Percentiles rank a stretch among this genome's conserved stretches.
phyloP scores from a whole-genome alignment of 169 alveolate genomes.

The Haemoproteus tartakovskyi region DNA sequence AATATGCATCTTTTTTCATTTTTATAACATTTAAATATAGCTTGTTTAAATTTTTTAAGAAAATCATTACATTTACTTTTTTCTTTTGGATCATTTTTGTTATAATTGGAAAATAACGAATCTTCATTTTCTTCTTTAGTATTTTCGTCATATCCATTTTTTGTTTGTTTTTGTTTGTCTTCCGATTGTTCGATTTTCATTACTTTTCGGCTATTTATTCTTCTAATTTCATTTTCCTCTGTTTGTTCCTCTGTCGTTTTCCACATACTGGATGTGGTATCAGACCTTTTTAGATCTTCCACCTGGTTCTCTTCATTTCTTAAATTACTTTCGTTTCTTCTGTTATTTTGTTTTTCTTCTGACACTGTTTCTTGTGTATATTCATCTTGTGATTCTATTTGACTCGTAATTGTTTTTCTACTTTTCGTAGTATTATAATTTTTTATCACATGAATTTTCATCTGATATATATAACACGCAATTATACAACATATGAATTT shows the following conservation, averaged over 20 bases:
- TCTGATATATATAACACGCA: slow-evolving; percentile 65
- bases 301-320: neutral
- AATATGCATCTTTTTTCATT: slow-evolving; percentile 60
- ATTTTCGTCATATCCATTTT: neutral
- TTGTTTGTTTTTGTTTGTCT: neutral
- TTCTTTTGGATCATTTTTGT: slow-evolving; percentile 9
- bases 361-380: neutral
- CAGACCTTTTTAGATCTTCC: neutral
- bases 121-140: no score
- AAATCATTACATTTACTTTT: slow-evolving; percentile 50
- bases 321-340: neutral
- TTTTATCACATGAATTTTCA: slow-evolving; percentile 54
- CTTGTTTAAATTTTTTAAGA: slow-evolving; percentile 57
- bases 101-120: neutral
- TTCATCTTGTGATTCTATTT: neutral
- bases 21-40: slow-evolving; percentile 57
- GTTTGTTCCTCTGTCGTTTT: neutral
- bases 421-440: slow-evolving; percentile 14
- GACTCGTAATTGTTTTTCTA: neutral
- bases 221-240: neutral
- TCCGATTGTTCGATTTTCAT: neutral
- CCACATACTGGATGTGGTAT: neutral
- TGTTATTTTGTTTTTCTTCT: neutral
- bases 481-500: slow-evolving; percentile 53
- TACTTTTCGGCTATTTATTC: neutral